Evolutionary conservation across 2,329 filamentous ascomycete species (phyloP).

Genomic region (Claviceps capensis): DNA sequence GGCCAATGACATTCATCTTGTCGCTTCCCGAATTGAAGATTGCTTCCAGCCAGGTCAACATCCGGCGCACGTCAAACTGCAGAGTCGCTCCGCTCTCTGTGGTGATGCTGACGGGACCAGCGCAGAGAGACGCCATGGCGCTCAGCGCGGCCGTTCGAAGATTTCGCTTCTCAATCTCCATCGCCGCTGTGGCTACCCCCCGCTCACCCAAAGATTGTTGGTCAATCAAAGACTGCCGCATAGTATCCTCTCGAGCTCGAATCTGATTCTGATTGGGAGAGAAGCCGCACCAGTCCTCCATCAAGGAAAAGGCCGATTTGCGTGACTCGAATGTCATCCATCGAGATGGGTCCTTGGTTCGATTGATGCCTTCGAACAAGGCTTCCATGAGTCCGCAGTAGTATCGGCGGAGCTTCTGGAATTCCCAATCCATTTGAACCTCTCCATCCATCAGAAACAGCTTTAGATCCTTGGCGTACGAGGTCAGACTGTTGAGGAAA

Average conservation of each 20-base stretch:
- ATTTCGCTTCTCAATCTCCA: slow-evolving; percentile 95
- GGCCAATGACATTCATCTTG: slow-evolving; percentile 79
- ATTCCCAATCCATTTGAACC: slow-evolving; percentile 88
- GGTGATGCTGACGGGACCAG: slow-evolving; percentile 69
- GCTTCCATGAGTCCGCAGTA: slow-evolving; percentile 92
- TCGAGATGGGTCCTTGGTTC: slow-evolving; percentile 67
- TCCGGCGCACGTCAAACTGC: slow-evolving; percentile 81
- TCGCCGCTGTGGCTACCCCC: slow-evolving; percentile 69
- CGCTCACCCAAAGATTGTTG: slow-evolving; percentile 65
- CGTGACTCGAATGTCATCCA: slow-evolving; percentile 98
- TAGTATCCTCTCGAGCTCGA: slow-evolving; percentile 67
- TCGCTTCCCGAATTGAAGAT: slow-evolving; percentile 91
- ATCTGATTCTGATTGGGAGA: slow-evolving; percentile 82
- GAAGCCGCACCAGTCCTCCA: slow-evolving; percentile 99
- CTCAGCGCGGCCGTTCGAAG: slow-evolving; percentile 81
- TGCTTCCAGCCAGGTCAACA: slow-evolving; percentile 89
- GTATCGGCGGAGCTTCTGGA: slow-evolving; percentile 79
- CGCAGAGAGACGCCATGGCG: slow-evolving; percentile 89
- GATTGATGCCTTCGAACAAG: slow-evolving; percentile 81
- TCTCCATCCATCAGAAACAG: slow-evolving; percentile 91
- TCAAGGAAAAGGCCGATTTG: slow-evolving; percentile 87
- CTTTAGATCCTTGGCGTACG: slow-evolving; percentile 83
- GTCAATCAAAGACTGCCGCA: slow-evolving; percentile 73
- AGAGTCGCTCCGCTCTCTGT: slow-evolving; percentile 79
- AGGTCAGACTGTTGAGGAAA: slow-evolving; percentile 76